These are phyloP conservation scores for Oidiodendron maius DNA, from an alignment of 495 filamentous ascomycete species.

Conservation along the genomic window DNA sequence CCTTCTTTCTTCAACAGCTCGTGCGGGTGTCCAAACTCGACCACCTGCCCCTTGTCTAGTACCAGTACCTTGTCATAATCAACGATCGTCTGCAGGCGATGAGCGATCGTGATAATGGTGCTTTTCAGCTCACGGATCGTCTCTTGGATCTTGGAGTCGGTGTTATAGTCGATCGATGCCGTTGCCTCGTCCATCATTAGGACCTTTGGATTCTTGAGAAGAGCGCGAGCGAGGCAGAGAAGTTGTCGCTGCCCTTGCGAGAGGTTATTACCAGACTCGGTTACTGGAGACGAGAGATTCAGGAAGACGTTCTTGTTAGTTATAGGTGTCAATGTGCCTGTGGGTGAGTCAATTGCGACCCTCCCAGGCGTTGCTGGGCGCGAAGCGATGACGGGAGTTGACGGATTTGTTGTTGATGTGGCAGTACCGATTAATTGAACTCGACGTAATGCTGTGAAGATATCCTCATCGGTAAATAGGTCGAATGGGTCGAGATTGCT, in stretches of 20 bases:
- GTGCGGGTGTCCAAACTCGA: conserved; percentile 87
- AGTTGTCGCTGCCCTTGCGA: conserved; percentile 97
- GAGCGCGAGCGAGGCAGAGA: conserved; percentile 86
- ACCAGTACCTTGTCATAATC: conserved; percentile 99
- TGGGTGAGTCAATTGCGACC: conserved; percentile 18
- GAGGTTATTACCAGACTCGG: conserved; percentile 91
- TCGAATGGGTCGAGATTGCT: conserved; percentile 94
- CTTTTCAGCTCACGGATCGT: conserved; percentile 86
- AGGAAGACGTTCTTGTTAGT: conserved; percentile 93
- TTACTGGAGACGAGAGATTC: conserved; percentile 75
- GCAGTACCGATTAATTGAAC: conserved; percentile 76
- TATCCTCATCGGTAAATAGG: conserved; percentile 84
- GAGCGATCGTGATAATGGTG: conserved; percentile 98
- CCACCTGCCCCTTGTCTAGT: conserved; percentile 79
- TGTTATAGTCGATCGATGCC: conserved; percentile 95
- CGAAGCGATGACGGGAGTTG: conserved; percentile 23
- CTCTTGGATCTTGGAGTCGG: conserved; percentile 92
- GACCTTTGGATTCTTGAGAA: conserved; percentile 87
- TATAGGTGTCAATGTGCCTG: conserved; percentile 31
- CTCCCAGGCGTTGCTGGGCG: conserved; percentile 8
- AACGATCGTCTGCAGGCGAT: conserved; percentile 91
- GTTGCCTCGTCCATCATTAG: conserved; percentile 99
- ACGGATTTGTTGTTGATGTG: conserved; percentile 13
- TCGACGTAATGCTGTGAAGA: conserved; percentile 81
- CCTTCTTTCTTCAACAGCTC: conserved; percentile 42